Percentiles rank a stretch among this genome's conserved stretches.
These are phyloP conservation scores for Suillus occidentalis DNA, from an alignment of 768 basidiomycete genomes.

Conservation along the genomic window DNA sequence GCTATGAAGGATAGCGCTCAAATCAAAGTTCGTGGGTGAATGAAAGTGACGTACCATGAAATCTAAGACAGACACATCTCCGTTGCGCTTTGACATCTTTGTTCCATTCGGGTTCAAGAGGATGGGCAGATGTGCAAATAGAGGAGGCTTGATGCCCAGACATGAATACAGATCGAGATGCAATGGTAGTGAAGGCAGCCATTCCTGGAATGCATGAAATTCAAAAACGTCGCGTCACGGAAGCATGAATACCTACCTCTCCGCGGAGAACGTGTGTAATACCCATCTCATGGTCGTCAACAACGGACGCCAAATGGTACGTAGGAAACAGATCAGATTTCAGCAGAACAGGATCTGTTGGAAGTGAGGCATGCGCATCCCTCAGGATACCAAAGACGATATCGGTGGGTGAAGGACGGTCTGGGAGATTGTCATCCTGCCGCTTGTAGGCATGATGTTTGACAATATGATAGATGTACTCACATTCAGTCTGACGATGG, in stretches of 20 bases:
- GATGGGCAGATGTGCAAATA: slow-evolving; percentile 90
- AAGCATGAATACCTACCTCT: slow-evolving; percentile 54
- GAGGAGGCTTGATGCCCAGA: slow-evolving; percentile 67
- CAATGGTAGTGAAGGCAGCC: slow-evolving; percentile 90
- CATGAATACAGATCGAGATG: slow-evolving; percentile 88
- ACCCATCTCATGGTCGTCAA: slow-evolving; percentile 95
- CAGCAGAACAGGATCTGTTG: slow-evolving; percentile 88
- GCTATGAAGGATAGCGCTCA: slow-evolving; percentile 39
- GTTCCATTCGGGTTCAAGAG: slow-evolving; percentile 86
- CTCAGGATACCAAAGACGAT: slow-evolving; percentile 74
- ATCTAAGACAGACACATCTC: slow-evolving; percentile 83
- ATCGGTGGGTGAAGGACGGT: slow-evolving; percentile 53
- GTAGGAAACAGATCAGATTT: slow-evolving; percentile 95
- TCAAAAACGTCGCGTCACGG: neutral
- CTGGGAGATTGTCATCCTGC: slow-evolving; percentile 61
- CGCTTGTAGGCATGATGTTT: slow-evolving; percentile 7
- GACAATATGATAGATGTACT: slow-evolving; percentile 19
- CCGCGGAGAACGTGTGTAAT: slow-evolving; percentile 95
- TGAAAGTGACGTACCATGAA: slow-evolving; percentile 63
- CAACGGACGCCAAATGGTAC: slow-evolving; percentile 94
- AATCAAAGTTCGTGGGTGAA: slow-evolving; percentile 1
- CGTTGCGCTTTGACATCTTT: slow-evolving; percentile 94
- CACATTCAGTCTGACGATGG: slow-evolving; percentile 87
- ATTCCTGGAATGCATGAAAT: slow-evolving; percentile 61
- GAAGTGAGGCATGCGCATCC: slow-evolving; percentile 75